Evolutionary conservation across 2,329 filamentous ascomycete genomes (phyloP).

Genomic region (Celoporthe dispersa): DNA sequence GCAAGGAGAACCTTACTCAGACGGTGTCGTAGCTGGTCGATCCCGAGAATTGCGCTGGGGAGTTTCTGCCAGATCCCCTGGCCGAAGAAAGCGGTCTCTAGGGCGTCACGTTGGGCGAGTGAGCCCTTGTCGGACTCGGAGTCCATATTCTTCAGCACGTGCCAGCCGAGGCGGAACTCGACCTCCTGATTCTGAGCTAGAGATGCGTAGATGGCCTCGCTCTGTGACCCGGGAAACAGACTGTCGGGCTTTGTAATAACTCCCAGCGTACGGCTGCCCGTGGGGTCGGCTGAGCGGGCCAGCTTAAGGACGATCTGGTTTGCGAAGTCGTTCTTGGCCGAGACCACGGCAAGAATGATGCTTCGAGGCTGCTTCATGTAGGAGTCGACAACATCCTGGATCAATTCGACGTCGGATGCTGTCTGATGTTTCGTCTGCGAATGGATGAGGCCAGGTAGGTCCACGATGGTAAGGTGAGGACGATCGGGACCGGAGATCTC

Average conservation of each 20-base stretch:
- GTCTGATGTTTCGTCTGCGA: constrained; percentile 35
- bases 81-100: constrained; percentile 30
- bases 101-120: constrained; percentile 29
- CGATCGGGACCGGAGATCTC: constrained; percentile 46
- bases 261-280: constrained; percentile 49
- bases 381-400: constrained; percentile 45
- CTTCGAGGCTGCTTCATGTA: constrained; percentile 59
- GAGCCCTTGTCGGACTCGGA: constrained; percentile 31
- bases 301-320: constrained; percentile 56
- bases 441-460: constrained; percentile 54
- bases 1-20: constrained; percentile 28
- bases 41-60: constrained; percentile 34
- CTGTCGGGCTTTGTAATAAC: constrained; percentile 54
- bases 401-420: constrained; percentile 45
- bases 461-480: constrained; percentile 57
- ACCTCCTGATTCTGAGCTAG: constrained; percentile 41
- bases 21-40: constrained; percentile 27
- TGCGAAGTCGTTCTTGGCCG: constrained; percentile 54
- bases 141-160: constrained; percentile 43
- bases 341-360: constrained; percentile 59
- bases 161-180: constrained; percentile 43
- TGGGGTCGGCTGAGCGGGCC: constrained; percentile 35
- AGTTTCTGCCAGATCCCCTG: constrained; percentile 43
- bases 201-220: constrained; percentile 36
- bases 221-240: constrained; percentile 33